Evolutionary conservation across 2,329 filamentous ascomycete species (phyloP).

Genomic region (Cordyceps sp.): DNA sequence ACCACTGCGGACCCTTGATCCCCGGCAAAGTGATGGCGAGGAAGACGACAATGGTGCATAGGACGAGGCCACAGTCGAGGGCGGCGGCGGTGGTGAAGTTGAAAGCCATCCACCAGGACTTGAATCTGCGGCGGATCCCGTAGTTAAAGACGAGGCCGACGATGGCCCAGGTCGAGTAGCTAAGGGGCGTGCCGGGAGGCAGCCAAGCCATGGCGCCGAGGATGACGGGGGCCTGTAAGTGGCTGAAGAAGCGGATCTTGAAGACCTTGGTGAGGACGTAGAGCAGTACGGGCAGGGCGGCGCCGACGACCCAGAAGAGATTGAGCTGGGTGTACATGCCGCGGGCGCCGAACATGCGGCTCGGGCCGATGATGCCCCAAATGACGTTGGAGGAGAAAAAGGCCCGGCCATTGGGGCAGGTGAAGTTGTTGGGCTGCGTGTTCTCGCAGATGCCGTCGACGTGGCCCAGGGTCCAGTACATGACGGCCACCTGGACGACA

Average conservation of each 20-base stretch:
- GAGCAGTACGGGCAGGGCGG: slow-evolving; percentile 27
- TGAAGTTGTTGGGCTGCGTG: slow-evolving; percentile 11
- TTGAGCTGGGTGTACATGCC: slow-evolving; percentile 32
- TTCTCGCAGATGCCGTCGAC: slow-evolving; percentile 30
- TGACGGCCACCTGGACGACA: slow-evolving; percentile 10
- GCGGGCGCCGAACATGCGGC: slow-evolving; percentile 34
- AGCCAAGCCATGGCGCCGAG: slow-evolving; percentile 36
- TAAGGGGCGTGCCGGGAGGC: slow-evolving; percentile 42
- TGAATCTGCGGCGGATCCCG: slow-evolving; percentile 31
- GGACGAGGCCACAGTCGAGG: slow-evolving; percentile 20
- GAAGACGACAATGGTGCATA: slow-evolving; percentile 16
- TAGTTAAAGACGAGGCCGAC: slow-evolving; percentile 43
- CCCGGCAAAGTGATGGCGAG: slow-evolving; percentile 14
- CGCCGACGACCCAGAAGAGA: slow-evolving; percentile 37
- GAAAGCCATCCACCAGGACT: slow-evolving; percentile 40
- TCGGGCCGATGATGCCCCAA: slow-evolving; percentile 40
- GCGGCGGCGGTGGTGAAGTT: slow-evolving; percentile 23
- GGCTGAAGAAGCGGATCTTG: slow-evolving; percentile 21
- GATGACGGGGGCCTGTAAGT: slow-evolving; percentile 38
- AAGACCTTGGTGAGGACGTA: slow-evolving; percentile 20
- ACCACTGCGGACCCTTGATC: slow-evolving; percentile 22
- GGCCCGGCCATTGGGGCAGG: slow-evolving; percentile 21
- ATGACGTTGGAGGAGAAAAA: slow-evolving; percentile 37
- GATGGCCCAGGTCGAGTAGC: slow-evolving; percentile 40
- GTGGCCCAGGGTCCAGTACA: slow-evolving; percentile 17